These are phyloP conservation scores for Coemansia sp. DNA, from an alignment of 192 early-diverging fungal genomes.

Conservation along the genomic window DNA sequence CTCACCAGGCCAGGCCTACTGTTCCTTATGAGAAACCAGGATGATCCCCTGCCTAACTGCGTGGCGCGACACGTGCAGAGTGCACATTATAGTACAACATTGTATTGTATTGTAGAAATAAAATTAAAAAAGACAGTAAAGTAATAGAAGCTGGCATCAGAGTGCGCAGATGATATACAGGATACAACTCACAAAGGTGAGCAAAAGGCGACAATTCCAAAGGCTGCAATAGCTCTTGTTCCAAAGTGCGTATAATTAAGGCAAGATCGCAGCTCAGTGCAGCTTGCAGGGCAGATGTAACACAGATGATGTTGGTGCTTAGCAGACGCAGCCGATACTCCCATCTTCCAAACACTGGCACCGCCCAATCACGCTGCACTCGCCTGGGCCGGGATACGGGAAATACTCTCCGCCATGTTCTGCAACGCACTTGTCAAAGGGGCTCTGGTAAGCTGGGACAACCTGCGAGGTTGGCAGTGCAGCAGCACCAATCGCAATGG, in stretches of 20 bases:
- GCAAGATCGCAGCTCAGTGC: not conserved
- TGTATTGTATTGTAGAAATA: not conserved
- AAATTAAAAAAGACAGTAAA: not conserved
- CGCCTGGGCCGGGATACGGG: constrained; percentile 41
- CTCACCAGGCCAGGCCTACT: not conserved
- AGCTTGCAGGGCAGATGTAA: not conserved
- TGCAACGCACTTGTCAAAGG: constrained; percentile 32
- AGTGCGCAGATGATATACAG: not conserved
- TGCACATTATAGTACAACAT: not conserved
- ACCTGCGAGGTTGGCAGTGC: constrained; percentile 17
- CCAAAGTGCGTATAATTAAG: not conserved
- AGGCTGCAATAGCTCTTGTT: not conserved
- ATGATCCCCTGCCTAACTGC: not conserved
- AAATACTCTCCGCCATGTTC: constrained; percentile 38
- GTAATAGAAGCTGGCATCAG: not conserved
- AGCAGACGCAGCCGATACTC: constrained; percentile 43
- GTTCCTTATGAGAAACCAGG: not conserved
- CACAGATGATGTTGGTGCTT: not conserved
- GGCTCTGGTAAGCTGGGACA: not conserved
- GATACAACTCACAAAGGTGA: not conserved
- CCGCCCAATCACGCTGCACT: constrained; percentile 34
- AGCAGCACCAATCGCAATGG: not conserved
- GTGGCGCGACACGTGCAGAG: not conserved
- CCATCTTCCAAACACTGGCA: constrained; percentile 42
- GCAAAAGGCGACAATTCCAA: not conserved